A percentile compares a stretch with the other conserved stretches of the same genome.
These are phyloP conservation scores for Fusarium sp. DNA, from an alignment of 2,329 filamentous ascomycete genomes.

Conservation along the genomic window DNA sequence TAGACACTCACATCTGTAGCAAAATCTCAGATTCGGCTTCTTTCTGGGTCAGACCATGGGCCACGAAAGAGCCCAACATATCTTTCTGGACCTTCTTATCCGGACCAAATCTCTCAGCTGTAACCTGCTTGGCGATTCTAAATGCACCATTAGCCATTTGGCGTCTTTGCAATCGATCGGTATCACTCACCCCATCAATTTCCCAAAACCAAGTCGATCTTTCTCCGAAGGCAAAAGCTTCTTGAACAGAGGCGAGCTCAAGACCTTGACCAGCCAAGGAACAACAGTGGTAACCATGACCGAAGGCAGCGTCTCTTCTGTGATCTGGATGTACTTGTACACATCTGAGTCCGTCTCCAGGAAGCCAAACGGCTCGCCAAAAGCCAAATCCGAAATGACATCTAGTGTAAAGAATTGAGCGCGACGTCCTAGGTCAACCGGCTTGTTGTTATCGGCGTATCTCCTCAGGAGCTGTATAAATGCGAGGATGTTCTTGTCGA, in stretches of 20 bases:
- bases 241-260: constrained; percentile 58
- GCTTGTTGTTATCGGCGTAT: constrained; percentile 19
- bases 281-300: constrained; percentile 60
- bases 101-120: constrained; percentile 46
- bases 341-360: constrained; percentile 61
- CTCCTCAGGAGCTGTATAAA: constrained; percentile 55
- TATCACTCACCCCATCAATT: constrained; percentile 60
- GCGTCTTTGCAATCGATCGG: rapidly evolving
- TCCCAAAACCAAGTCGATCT: constrained; percentile 56
- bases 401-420: constrained; percentile 67
- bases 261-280: constrained; percentile 57
- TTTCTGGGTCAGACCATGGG: constrained; percentile 44
- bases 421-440: constrained; percentile 60
- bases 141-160: neutral
- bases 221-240: constrained; percentile 57
- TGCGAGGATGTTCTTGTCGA: constrained; percentile 62
- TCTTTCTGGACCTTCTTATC: constrained; percentile 49
- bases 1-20: constrained; percentile 37
- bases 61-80: constrained; percentile 53
- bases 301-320: constrained; percentile 58
- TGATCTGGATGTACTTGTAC: constrained; percentile 61
- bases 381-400: constrained; percentile 65
- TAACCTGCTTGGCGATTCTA: constrained; percentile 50
- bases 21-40: constrained; percentile 50
- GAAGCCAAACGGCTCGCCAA: constrained; percentile 63